Base-by-base conservation (phyloP, 306 rosid species). In the Glycine tomentella region DNA sequence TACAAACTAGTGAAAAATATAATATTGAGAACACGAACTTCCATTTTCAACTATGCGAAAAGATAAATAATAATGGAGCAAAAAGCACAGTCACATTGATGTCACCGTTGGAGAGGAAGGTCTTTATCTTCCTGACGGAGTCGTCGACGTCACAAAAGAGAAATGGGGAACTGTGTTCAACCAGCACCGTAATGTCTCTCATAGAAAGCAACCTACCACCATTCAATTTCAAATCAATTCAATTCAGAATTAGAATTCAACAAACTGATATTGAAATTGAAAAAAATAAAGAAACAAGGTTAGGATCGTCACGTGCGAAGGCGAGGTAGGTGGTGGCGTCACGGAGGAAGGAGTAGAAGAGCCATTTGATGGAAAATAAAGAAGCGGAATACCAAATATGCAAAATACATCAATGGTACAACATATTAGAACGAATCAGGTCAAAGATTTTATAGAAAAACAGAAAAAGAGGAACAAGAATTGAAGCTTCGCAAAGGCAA, bases 151-250 rank as follows among this genome's bases (percentile, higher is more conserved):
- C 80, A 11, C 63, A 85, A 76, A 93, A 93, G 81, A 91, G 84
- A 79, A 86, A 90, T 3, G 96, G 93, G 2, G 84, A 59, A 51
- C 88, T 91, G 13, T 86, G 82, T 67, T 84, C 71, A n/a, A 91
- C 90, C 20, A 91, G 84, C 40, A 77, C 83, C 57, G 87, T 87
- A 69, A 95, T 56, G 82, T 95, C 96, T 78, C 89, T 86, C 84
- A 69, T 76, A 0, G 97, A 86, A 85, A 95, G 98, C 82, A 91
- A 86, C 72, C 99, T 94, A 82, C 16, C 80, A 42, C 76, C 57
- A 42, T 8, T 74, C 70, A 9, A n/a, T 20, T 17, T 69, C n/a
- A 74, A 25, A 4, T 74, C 69, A 10, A n/a, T 17, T 69, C n/a
- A 25, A 25, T 2, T 25, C 0, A 25, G 3, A 36, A 2, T 36